These are phyloP conservation scores for Geosiphon pyriformis DNA, from an alignment of 192 early-diverging fungal species.

Conservation along the genomic window DNA sequence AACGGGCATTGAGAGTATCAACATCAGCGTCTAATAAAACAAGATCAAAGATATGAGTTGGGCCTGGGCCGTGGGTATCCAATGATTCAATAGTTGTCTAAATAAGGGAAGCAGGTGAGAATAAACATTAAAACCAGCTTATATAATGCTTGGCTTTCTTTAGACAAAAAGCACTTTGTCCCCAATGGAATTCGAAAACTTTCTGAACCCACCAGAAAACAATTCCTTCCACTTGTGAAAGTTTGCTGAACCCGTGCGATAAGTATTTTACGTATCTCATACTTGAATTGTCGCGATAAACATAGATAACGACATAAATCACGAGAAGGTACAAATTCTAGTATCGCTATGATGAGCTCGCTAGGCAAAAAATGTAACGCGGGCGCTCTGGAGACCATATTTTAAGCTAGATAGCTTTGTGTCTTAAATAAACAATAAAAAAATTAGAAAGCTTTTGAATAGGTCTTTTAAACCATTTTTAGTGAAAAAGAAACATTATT, in stretches of 20 bases:
- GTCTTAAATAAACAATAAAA: no score
- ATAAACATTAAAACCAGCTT: not conserved
- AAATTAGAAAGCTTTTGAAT: no score
- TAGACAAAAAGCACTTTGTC: not conserved
- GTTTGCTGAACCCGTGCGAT: constrained; percentile 5
- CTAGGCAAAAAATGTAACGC: not conserved
- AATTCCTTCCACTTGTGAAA: constrained; percentile 6
- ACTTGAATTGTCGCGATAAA: constrained; percentile 12
- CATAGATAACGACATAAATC: constrained; percentile 8
- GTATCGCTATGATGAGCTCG: constrained; percentile 14
- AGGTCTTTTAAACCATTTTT: no score
- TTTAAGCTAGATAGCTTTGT: no score
- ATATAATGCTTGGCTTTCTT: not conserved
- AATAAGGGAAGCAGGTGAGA: not conserved
- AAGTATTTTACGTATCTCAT: constrained; percentile 14
- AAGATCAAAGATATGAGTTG: constrained; percentile 21
- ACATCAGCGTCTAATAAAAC: not conserved
- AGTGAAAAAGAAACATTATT: no score
- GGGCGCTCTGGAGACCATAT: no score
- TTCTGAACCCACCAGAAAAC: constrained; percentile 1
- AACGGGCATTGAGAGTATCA: not conserved
- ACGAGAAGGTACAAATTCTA: constrained; percentile 9
- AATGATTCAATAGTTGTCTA: constrained; percentile 15
- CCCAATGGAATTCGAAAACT: not conserved
- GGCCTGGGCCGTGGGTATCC: constrained; percentile 6